phyloP scores from a whole-genome alignment of 176 grass and related monocot species.

The Bothriochloa decipiens region DNA sequence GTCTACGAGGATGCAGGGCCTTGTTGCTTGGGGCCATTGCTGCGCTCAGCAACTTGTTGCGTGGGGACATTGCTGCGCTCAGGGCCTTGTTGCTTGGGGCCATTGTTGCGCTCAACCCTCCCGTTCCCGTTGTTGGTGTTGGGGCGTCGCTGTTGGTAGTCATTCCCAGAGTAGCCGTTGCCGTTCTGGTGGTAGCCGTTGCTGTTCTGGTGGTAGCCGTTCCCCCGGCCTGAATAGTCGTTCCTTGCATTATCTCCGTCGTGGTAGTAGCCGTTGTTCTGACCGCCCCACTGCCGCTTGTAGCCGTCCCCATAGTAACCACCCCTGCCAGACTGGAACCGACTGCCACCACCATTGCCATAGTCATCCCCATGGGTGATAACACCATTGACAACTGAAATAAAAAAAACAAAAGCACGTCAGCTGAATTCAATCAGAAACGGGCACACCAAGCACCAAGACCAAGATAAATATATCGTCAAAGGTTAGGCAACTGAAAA shows the following conservation, averaged over 20 bases:
- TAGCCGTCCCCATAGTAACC: constrained; percentile 48
- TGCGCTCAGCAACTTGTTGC: constrained; percentile 30
- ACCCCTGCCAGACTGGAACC: constrained; percentile 54
- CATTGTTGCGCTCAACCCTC: constrained; percentile 24
- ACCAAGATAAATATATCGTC: not conserved
- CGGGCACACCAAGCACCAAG: not conserved
- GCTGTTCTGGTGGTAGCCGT: constrained; percentile 3
- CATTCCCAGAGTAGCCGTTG: not conserved
- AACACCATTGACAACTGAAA: constrained; percentile 67
- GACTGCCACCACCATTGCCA: constrained; percentile 32
- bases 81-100: constrained; percentile 30
- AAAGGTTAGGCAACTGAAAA: not conserved
- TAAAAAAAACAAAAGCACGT: not conserved
- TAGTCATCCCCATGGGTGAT: constrained; percentile 48
- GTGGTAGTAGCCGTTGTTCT: constrained; percentile 47
- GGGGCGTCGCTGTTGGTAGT: not conserved
- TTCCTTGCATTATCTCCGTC: constrained; percentile 33
- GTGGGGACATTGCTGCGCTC: constrained; percentile 33
- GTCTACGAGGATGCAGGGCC: constrained; percentile 19
- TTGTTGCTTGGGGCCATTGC: constrained; percentile 45
- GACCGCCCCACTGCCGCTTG: constrained; percentile 44
- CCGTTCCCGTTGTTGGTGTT: not conserved
- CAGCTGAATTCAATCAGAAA: constrained; percentile 33
- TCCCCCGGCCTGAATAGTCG: constrained; percentile 36
- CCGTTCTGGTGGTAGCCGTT: constrained; percentile 13